A percentile compares a stretch with the other conserved stretches of the same genome.
Evolutionary conservation across 1,284 basidiomycete species (phyloP).

Genomic region (Malassezia equina): DNA sequence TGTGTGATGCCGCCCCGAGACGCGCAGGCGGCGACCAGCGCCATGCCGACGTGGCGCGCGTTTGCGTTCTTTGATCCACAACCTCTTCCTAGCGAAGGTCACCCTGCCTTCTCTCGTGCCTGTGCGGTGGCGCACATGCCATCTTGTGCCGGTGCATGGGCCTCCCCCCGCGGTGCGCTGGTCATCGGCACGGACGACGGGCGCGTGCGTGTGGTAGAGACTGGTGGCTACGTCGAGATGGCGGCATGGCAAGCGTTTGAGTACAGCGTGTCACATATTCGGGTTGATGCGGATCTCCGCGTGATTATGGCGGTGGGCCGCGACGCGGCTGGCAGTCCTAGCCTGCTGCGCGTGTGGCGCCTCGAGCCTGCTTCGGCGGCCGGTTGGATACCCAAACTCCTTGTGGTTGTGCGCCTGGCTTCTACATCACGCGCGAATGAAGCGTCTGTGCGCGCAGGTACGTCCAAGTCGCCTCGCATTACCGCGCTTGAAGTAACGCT

Average conservation of each 20-base stretch:
- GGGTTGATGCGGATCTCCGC: constrained; percentile 30
- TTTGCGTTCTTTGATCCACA: constrained; percentile 12
- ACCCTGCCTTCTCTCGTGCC: neutral
- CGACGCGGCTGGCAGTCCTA: constrained; percentile 27
- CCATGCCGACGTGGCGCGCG: constrained; percentile 11
- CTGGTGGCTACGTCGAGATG: constrained; percentile 24
- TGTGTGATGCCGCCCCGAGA: neutral
- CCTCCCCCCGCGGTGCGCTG: constrained; percentile 13
- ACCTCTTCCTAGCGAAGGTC: neutral
- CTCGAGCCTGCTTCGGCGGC: constrained; percentile 11
- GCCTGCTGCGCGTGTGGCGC: constrained; percentile 40
- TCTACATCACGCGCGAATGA: constrained; percentile 26
- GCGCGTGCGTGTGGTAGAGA: constrained; percentile 27
- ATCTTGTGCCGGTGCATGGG: neutral
- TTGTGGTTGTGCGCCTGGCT: constrained; percentile 20
- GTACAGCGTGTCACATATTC: constrained; percentile 19
- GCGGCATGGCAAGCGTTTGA: constrained; percentile 33
- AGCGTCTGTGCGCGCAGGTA: constrained; percentile 27
- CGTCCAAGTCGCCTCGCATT: constrained; percentile 7
- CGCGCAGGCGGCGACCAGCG: neutral
- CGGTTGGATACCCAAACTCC: constrained; percentile 20
- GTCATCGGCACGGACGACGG: constrained; percentile 30
- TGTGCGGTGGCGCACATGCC: neutral
- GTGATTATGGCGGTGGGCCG: constrained; percentile 31
- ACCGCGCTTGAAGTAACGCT: constrained; percentile 57